These are phyloP conservation scores for Trichothecium sympodiale DNA, from an alignment of 2,329 filamentous ascomycete genomes.

Conservation along the genomic window DNA sequence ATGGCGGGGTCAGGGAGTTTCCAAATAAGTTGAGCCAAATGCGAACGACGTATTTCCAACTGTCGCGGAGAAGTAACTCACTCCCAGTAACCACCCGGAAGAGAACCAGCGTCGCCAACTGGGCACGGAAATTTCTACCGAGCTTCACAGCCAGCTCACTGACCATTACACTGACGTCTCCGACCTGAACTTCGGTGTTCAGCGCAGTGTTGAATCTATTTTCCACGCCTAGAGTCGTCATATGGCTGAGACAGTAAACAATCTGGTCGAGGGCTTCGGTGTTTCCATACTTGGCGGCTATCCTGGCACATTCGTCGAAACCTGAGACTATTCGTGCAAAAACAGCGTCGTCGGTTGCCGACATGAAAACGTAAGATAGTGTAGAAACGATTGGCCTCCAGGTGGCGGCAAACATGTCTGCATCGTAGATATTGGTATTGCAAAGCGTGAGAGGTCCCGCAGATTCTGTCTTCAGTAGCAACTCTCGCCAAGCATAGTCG, in stretches of 20 bases:
- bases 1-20: constrained; percentile 82
- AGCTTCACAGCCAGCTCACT: constrained; percentile 95
- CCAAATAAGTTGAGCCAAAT: constrained; percentile 95
- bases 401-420: constrained; percentile 92
- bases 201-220: constrained; percentile 69
- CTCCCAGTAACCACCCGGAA: constrained; percentile 86
- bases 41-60: constrained; percentile 75
- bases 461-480: constrained; percentile 72
- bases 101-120: constrained; percentile 87
- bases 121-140: constrained; percentile 84
- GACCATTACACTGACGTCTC: constrained; percentile 92
- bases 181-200: constrained; percentile 91
- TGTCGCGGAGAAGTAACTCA: constrained; percentile 62
- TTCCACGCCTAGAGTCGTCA: constrained; percentile 75
- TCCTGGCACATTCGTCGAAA: constrained; percentile 91
- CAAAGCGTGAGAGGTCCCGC: constrained; percentile 66
- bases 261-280: constrained; percentile 88
- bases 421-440: constrained; percentile 89
- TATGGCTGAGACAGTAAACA: constrained; percentile 77
- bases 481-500: constrained; percentile 94
- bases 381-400: constrained; percentile 95
- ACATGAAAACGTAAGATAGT: constrained; percentile 97
- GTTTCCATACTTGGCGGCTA: constrained; percentile 74
- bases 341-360: constrained; percentile 89
- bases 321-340: constrained; percentile 89